phyloP scores from a whole-genome alignment of 192 early-diverging fungal species.

The Gamsiella multidivaricata region DNA sequence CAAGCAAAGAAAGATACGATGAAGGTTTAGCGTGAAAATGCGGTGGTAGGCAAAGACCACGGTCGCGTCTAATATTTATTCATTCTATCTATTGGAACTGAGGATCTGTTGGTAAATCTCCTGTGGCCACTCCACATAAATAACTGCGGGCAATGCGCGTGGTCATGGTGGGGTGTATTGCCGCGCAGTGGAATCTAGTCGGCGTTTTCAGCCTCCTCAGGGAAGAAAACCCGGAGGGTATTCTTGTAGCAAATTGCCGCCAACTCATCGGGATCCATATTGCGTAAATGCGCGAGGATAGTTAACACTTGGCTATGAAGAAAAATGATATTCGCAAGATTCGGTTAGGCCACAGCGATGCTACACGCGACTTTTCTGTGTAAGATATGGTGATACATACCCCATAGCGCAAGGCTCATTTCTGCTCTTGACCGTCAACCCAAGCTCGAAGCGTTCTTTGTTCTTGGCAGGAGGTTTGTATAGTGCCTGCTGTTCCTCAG shows the following conservation, averaged over 20 bases:
- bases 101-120: too few species aligned
- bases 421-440: constrained; percentile 77
- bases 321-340: not conserved
- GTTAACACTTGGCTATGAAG: constrained; percentile 71
- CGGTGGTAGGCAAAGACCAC: too few species aligned
- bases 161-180: too few species aligned
- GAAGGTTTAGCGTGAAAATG: too few species aligned
- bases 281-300: constrained; percentile 70
- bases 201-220: not conserved
- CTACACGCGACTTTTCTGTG: not conserved
- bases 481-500: constrained; percentile 30
- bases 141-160: too few species aligned
- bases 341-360: not conserved
- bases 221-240: constrained; percentile 75
- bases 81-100: too few species aligned
- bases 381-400: constrained; percentile 36
- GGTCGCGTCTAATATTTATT: too few species aligned
- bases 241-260: constrained; percentile 72
- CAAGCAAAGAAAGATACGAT: too few species aligned
- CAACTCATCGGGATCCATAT: constrained; percentile 60
- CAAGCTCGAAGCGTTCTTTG: constrained; percentile 78
- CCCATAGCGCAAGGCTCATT: constrained; percentile 85
- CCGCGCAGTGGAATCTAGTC: too few species aligned
- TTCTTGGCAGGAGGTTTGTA: constrained; percentile 65
- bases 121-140: too few species aligned